These are phyloP conservation scores for Sphagnum contortum DNA, from an alignment of 225 moss, liverwort and hornwort genomes.

Conservation along the genomic window DNA sequence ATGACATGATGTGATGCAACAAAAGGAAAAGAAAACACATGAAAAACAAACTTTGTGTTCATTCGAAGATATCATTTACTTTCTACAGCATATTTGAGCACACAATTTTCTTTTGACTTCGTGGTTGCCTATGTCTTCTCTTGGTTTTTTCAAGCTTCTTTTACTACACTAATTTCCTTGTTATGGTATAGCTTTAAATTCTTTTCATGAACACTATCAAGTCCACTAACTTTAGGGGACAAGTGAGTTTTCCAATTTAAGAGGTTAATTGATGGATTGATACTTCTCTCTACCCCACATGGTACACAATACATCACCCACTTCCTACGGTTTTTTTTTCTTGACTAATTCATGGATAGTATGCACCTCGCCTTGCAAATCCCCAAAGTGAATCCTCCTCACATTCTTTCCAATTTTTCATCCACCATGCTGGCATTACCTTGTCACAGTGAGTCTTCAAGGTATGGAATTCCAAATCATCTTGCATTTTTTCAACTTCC, in stretches of 20 bases:
- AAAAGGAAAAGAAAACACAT: neutral
- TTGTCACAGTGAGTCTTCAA: too few species aligned
- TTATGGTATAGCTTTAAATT: neutral
- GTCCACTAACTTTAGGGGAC: neutral
- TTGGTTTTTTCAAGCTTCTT: neutral
- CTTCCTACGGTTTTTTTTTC: too few species aligned
- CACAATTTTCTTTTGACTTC: neutral
- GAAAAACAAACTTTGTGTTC: neutral
- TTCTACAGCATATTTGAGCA: neutral
- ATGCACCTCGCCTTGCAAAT: too few species aligned
- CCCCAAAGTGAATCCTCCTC: too few species aligned
- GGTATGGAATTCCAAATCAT: too few species aligned
- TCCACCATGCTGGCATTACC: too few species aligned
- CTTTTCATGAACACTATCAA: neutral
- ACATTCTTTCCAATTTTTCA: too few species aligned
- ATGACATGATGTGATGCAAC: neutral
- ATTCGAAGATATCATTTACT: neutral
- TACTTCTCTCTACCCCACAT: neutral
- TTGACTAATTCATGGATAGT: too few species aligned
- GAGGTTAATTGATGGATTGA: neutral
- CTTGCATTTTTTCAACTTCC: too few species aligned
- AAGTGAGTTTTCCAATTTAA: slow-evolving; percentile 1
- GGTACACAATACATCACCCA: too few species aligned
- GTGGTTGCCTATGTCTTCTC: neutral
- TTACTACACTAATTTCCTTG: neutral